Evolutionary conservation across 305 asterid species (phyloP), one percentile per base, ranked within the genome.

Genomic region (Andrographis paniculata): DNA sequence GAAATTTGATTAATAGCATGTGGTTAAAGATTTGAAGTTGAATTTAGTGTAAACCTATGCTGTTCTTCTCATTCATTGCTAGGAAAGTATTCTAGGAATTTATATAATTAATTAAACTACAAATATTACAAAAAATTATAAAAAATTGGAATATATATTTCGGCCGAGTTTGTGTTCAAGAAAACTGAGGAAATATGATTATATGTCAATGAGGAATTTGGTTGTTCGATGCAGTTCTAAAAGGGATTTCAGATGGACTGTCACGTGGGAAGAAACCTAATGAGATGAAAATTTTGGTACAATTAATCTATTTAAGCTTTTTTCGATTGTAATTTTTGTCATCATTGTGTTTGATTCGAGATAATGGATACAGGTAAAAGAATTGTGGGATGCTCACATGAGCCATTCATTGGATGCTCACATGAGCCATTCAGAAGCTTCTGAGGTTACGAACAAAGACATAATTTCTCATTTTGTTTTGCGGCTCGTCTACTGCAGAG

Each of bases 401-500:
- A 59, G 63, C 66, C 88, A 77, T 64, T 60, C 83, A 6, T n/a
- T n/a, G 95, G 81, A 71, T 66, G 52, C 47, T 23, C 65, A 73
- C 70, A 84, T 81, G 89, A 59, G 63, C 66, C 88, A 77, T 64
- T 60, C 83, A 6, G 82, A 71, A 53, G 74, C 87, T 58, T 65
- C 82, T 17, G 88, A 77, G 59, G 71, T 30, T 48, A 47, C 57
- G 39, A 77, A 83, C 59, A 91, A 83, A 79, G 99, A 87, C 56
- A 60, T 87, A 61, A 77, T 83, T 67, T 91, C 99, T 45, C 99
- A 91, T 63, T 91, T 87, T 68, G 99, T 83, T 58, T 65, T 91
- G 55, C 84, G 96, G 40, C 95, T 91, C 19, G 95, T 83, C 45
- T 91, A 83, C 73, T 91, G 99, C 65, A 78, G 99, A 70, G 86